Base-by-base conservation (phyloP, 495 filamentous ascomycete species). In the Margaritispora aquatica region DNA sequence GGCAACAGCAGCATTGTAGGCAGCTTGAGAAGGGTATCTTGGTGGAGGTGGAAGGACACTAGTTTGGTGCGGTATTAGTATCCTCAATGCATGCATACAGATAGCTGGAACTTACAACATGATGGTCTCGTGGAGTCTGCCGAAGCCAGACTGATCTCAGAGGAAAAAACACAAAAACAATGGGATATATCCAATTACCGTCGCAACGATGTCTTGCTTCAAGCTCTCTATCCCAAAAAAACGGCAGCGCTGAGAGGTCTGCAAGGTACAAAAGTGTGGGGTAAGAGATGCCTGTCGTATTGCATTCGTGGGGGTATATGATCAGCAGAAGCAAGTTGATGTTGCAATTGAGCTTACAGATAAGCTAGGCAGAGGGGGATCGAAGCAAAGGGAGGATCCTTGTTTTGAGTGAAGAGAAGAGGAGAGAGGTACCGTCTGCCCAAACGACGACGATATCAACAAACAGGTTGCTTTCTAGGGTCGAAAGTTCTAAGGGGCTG, bases 21-120 rank as follows among this genome's bases (percentile, higher is more conserved):
- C 78, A 67, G 79, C 73, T 63, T 81, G 83, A 54, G 82, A 78
- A 46, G 86, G 87, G 74, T 92, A 95, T 71, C 88, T 82, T 57
- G 91, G 90, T 55, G 91, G 91, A 51, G 91, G 90, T 51, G 66
- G 66, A 36, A 68, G 54, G 24, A 68, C 66, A 57, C 66, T 68
- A 50, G 19, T 21, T 36, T 17, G 17, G 26, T 49, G 47, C 15
- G 38, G 38, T 63, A 63, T 68, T 55, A 68, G 62, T 44, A 58
- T 63, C 54, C 13, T 15, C 9, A 23, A n/a, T 15, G 29, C 26
- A 34, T 29, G 36, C 2, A 21, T 17, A 34, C 46, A 20, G 1
- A 29, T 41, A 10, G 8, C n/a, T 26, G 27, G 26, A 10, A 63
- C 65, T 55, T 49, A 67, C 65, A 67, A 67, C 65, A 67, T 67